Conservation (phyloP, 441 rosid genomes). For the Populus hybrid region DNA sequence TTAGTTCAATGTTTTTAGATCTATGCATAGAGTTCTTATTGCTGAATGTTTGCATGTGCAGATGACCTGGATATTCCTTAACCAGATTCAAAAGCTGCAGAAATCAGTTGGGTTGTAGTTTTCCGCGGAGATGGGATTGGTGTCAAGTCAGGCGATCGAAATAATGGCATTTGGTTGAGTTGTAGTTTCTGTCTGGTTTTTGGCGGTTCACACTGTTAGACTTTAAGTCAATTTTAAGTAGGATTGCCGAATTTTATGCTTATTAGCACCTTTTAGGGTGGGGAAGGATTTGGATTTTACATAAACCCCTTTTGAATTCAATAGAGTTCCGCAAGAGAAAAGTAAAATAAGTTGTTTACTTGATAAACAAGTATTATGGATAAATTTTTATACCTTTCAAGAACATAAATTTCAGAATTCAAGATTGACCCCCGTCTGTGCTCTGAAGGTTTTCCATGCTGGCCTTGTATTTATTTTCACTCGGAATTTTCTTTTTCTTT, state of each 20-base stretch:
- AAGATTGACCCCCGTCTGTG: neutral
- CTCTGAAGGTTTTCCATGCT: neutral
- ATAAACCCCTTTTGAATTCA: neutral
- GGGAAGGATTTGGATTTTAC: conserved; percentile 15
- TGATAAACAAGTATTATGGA: neutral
- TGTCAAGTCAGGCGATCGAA: conserved; percentile 11
- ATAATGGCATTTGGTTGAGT: conserved; percentile 21
- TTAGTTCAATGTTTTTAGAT: neutral
- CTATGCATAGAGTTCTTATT: conserved; percentile 8
- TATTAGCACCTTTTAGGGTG: conserved; percentile 16
- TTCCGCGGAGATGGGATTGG: neutral
- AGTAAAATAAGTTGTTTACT: conserved; percentile 23
- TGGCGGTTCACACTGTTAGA: conserved; percentile 9
- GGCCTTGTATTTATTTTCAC: neutral
- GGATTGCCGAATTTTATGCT: conserved; percentile 13
- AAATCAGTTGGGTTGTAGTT: conserved; percentile 55
- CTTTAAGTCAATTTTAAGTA: conserved; percentile 23
- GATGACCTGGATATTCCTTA: conserved; percentile 99
- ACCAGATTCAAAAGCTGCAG: conserved; percentile 82
- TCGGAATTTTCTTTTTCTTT: neutral
- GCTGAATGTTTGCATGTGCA: conserved; percentile 36
- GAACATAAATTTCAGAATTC: neutral
- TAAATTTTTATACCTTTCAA: neutral
- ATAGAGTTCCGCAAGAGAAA: neutral
- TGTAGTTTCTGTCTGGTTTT: conserved; percentile 16